These are phyloP conservation scores for Clonostachys byssicola DNA, from an alignment of 2,329 filamentous ascomycete species.

Conservation along the genomic window DNA sequence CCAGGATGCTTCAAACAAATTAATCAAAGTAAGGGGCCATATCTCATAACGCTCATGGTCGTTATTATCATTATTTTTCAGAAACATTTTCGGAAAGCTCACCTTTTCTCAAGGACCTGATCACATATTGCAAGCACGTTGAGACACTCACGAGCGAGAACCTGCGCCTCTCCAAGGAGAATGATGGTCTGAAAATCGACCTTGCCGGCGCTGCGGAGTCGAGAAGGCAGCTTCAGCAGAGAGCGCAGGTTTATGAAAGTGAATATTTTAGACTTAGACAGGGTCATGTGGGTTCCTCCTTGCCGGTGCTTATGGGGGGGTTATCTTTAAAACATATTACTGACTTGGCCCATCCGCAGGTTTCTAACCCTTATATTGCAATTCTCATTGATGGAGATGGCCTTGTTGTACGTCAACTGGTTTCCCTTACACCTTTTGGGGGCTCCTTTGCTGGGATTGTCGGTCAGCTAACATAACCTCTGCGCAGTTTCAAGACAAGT, in stretches of 20 bases:
- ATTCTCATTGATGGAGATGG: constrained; percentile 61
- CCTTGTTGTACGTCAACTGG: constrained; percentile 40
- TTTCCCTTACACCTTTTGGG: neutral
- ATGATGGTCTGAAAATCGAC: constrained; percentile 42
- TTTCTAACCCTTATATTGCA: constrained; percentile 53
- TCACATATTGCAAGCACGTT: constrained; percentile 28
- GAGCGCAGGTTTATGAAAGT: constrained; percentile 5
- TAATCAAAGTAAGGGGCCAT: neutral
- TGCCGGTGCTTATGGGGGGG: neutral
- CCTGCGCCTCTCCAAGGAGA: constrained; percentile 27
- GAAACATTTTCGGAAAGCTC: no score
- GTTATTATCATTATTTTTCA: no score
- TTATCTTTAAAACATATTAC: neutral
- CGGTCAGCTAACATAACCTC: neutral
- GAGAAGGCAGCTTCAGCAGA: constrained; percentile 45
- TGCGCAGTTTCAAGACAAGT: constrained; percentile 51
- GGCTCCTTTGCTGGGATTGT: no score
- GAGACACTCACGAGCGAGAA: constrained; percentile 42
- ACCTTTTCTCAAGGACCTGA: constrained; percentile 16
- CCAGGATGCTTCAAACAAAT: neutral
- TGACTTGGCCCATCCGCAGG: constrained; percentile 23
- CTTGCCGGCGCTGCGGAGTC: constrained; percentile 42
- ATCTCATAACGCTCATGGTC: neutral
- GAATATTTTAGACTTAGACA: neutral
- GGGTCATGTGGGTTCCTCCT: no score